Evolutionary conservation across 495 filamentous ascomycete genomes (phyloP).

Genomic region (Penicillium ochrochloron): DNA sequence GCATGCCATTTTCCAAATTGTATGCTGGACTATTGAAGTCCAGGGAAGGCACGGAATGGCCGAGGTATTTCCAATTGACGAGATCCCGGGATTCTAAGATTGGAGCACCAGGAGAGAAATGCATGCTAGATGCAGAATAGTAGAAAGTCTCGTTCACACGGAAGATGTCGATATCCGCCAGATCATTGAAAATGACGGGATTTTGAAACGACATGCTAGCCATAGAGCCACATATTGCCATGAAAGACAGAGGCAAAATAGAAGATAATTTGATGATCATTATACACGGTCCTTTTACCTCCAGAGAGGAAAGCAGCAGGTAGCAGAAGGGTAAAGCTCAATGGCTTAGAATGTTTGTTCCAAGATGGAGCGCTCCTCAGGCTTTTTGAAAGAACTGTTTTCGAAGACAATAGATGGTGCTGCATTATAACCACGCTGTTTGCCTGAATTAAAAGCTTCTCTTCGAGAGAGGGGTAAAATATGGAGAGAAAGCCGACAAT

Average conservation of each 20-base stretch:
- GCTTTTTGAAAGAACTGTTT: no score
- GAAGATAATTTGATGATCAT: not conserved
- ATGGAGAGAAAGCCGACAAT: not conserved
- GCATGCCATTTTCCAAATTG: not conserved
- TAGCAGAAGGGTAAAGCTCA: no score
- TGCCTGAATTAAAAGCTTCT: not conserved
- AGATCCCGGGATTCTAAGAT: not conserved
- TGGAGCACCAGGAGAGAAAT: not conserved
- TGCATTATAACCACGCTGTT: not conserved
- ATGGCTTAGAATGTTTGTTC: not conserved
- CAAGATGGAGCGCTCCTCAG: no score
- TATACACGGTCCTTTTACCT: not conserved
- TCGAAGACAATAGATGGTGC: no score
- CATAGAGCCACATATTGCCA: not conserved
- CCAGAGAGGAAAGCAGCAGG: no score
- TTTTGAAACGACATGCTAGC: not conserved
- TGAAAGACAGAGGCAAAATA: not conserved
- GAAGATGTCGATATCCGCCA: not conserved
- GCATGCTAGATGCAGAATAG: not conserved
- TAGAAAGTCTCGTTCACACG: not conserved
- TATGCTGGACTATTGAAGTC: not conserved
- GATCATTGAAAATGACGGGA: not conserved
- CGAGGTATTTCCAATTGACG: not conserved
- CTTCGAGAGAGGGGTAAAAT: not conserved
- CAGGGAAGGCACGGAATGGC: not conserved